Percentiles rank a stretch among this genome's conserved stretches.
Conservation (phyloP, 2,329 filamentous ascomycete genomes). For the Pseudogymnoascus sp. region DNA sequence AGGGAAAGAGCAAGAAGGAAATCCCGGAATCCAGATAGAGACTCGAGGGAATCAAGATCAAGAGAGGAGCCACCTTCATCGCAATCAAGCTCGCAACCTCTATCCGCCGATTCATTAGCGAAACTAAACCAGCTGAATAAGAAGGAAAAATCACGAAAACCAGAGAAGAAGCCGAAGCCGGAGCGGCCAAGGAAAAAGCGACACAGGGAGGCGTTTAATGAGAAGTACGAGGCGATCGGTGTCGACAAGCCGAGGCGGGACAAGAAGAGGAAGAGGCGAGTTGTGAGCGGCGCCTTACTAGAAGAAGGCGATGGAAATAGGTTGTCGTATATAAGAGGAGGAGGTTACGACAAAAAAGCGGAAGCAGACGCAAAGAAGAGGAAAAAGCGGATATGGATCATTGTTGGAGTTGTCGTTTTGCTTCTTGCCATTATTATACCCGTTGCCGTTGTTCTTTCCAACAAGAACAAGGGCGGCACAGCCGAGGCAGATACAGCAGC, state of each 20-base stretch:
- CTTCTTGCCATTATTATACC: conserved; percentile 59
- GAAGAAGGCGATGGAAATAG: conserved; percentile 55
- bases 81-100: conserved; percentile 20
- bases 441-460: conserved; percentile 56
- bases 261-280: conserved; percentile 42
- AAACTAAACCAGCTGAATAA: conserved; percentile 24
- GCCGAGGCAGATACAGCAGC: conserved; percentile 8
- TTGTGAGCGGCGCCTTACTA: conserved; percentile 62
- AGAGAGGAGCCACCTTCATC: conserved; percentile 14
- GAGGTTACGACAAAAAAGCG: conserved; percentile 33
- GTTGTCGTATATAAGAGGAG: conserved; percentile 42
- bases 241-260: conserved; percentile 21
- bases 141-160: conserved; percentile 11
- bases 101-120: conserved; percentile 26
- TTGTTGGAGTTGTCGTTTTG: conserved; percentile 43
- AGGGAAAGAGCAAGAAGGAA: neutral
- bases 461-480: conserved; percentile 41
- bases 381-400: conserved; percentile 56
- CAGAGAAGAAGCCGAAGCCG: conserved; percentile 1
- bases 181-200: conserved; percentile 16
- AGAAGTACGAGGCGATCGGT: conserved; percentile 16
- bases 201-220: conserved; percentile 18
- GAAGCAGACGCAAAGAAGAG: conserved; percentile 40
- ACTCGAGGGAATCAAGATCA: neutral
- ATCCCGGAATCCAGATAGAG: neutral